Evolutionary conservation across 2,329 filamentous ascomycete species (phyloP).

Genomic region (Aspergillus oerlinghausenensis): DNA sequence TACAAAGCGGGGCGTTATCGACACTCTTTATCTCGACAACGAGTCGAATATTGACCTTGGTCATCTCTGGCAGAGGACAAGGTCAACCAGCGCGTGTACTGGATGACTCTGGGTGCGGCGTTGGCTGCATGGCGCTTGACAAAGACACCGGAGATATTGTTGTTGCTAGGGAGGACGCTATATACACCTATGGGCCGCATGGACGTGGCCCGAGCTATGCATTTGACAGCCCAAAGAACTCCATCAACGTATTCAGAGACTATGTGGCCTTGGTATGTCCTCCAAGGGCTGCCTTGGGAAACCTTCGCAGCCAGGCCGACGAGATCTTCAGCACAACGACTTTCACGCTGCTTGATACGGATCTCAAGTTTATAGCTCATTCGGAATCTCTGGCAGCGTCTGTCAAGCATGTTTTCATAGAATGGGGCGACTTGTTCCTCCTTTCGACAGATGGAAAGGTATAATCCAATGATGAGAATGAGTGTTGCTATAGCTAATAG

Average conservation of each 20-base stretch:
- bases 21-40: slow-evolving; percentile 92
- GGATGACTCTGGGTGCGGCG: slow-evolving; percentile 82
- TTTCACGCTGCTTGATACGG: slow-evolving; percentile 87
- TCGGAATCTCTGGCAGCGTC: slow-evolving; percentile 79
- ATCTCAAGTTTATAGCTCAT: slow-evolving; percentile 83
- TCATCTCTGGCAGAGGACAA: slow-evolving; percentile 83
- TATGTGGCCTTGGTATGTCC: slow-evolving; percentile 86
- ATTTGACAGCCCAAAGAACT: slow-evolving; percentile 85
- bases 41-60: slow-evolving; percentile 76
- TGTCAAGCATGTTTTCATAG: slow-evolving; percentile 72
- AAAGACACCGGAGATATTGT: slow-evolving; percentile 75
- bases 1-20: slow-evolving; percentile 60
- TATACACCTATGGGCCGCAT: slow-evolving; percentile 86
- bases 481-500: slow-evolving; percentile 12
- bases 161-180: slow-evolving; percentile 89
- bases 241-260: slow-evolving; percentile 72
- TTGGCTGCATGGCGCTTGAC: slow-evolving; percentile 94
- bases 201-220: slow-evolving; percentile 83
- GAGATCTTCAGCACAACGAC: slow-evolving; percentile 81
- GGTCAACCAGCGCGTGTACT: slow-evolving; percentile 82
- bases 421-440: slow-evolving; percentile 92
- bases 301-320: slow-evolving; percentile 70
- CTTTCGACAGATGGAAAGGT: slow-evolving; percentile 90
- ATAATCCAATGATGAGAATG: slow-evolving; percentile 18
- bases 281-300: slow-evolving; percentile 62